Evolutionary conservation across 2,329 filamentous ascomycete genomes (phyloP), one percentile per base, ranked within the genome.

Genomic region (Westerdykella ornata): DNA sequence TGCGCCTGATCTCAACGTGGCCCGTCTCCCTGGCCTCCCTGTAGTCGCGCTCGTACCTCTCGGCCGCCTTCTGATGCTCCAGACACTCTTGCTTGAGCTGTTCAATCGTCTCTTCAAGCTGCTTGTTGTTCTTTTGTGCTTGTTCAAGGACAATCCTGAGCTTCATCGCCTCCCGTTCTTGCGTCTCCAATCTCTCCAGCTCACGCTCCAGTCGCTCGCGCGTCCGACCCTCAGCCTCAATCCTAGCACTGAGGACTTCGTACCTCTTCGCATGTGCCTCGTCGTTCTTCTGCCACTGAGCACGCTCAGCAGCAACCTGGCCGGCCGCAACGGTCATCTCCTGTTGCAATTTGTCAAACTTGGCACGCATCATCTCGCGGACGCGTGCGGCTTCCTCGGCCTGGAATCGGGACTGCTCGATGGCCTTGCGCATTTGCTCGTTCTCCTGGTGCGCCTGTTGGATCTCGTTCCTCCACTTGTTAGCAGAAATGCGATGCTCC

Each of bases 331-430:
- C 74, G 22, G 81, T 78, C 83, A 97, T 90, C 53, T 96, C 88
- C 48, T 88, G 79, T 66, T 97, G 89, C 30, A 98, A 72, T 45
- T 81, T 81, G 53, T 90, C 80, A 57, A 96, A 85, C 66, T 92
- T 94, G 62, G 74, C 73, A 51, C 88, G 83, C 78, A 94, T 89
- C 46, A 76, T 81, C 61, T 95, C 87, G 43, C 88, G 83, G 44
- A 94, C 78, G 48, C 84, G 81, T 58, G 89, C 81, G 57, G 88
- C 90, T 68, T 95, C 89, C 57, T 92, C 82, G 32, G 92, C 78
- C 60, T 94, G 88, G 35, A 77, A 77, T 47, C 82, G 80, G 41
- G 95, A 74, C 16, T 81, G 82, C 46, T 82, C 79, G 43, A 94
- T 79, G 20, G 82, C 81, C 59, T 78, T 81, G 53, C 82, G 81